Evolutionary conservation across 768 basidiomycete species (phyloP).

Genomic region (Bullera alba): DNA sequence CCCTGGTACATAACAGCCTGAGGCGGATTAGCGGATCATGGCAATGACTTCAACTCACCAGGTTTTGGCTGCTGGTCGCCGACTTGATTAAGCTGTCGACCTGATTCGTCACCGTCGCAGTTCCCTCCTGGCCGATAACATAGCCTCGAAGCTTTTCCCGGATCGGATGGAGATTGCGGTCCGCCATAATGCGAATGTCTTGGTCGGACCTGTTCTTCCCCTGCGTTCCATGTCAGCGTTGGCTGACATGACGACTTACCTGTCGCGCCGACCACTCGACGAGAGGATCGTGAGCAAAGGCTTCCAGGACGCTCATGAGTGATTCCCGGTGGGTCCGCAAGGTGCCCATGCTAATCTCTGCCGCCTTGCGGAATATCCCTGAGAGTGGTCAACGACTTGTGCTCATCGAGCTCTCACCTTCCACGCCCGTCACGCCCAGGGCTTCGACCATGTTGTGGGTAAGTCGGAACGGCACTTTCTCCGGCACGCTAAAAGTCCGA

Average conservation of each 20-base stretch:
- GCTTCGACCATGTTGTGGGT: constrained; percentile 91
- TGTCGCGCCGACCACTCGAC: constrained; percentile 83
- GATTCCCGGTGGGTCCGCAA: constrained; percentile 85
- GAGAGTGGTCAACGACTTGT: constrained; percentile 1
- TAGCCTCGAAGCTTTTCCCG: constrained; percentile 62
- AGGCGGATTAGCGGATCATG: background rate
- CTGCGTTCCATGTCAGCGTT: constrained; percentile 3
- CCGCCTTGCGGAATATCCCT: constrained; percentile 85
- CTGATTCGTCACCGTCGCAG: constrained; percentile 68
- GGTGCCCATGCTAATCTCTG: constrained; percentile 80
- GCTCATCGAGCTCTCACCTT: constrained; percentile 54
- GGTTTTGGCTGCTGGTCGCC: constrained; percentile 64
- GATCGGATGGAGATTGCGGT: constrained; percentile 70
- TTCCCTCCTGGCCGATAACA: constrained; percentile 27
- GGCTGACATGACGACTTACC: constrained; percentile 9
- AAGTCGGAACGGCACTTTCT: constrained; percentile 86
- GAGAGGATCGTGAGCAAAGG: constrained; percentile 93
- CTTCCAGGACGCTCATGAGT: constrained; percentile 89
- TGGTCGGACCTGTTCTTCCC: constrained; percentile 18
- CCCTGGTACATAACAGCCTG: constrained; percentile 84
- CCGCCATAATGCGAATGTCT: constrained; percentile 63
- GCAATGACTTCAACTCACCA: constrained; percentile 51
- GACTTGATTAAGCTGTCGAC: constrained; percentile 89
- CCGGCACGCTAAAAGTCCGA: constrained; percentile 75
- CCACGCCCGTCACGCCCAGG: constrained; percentile 83